These are phyloP conservation scores for Magnusiomyces ingens DNA, from an alignment of 1,139 yeast species.

Conservation along the genomic window DNA sequence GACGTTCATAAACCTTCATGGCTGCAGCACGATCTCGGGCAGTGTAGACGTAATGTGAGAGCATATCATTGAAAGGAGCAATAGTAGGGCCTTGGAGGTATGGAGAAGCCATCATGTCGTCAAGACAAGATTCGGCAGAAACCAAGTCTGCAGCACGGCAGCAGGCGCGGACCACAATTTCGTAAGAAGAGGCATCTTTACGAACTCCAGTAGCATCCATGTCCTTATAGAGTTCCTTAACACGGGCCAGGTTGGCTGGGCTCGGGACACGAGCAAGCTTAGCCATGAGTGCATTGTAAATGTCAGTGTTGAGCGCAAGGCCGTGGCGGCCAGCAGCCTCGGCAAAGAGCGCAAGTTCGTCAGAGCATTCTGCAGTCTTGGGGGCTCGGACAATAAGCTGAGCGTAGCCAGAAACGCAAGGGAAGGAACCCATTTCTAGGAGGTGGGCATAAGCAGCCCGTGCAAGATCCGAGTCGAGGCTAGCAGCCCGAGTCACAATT, in stretches of 20 bases:
- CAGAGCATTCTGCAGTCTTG: not conserved
- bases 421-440: slow-evolving; percentile 30
- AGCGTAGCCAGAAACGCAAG: slow-evolving; percentile 36
- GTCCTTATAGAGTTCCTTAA: slow-evolving; percentile 28
- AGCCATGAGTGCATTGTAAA: slow-evolving; percentile 36
- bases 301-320: slow-evolving; percentile 30
- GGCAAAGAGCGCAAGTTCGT: slow-evolving; percentile 23
- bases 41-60: slow-evolving; percentile 35
- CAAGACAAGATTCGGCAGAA: slow-evolving; percentile 32
- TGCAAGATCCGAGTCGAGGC: slow-evolving; percentile 24
- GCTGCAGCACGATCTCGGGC: slow-evolving; percentile 33
- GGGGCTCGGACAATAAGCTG: slow-evolving; percentile 26
- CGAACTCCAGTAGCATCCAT: slow-evolving; percentile 30
- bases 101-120: slow-evolving; percentile 33
- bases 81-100: slow-evolving; percentile 29
- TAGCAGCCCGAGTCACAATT: slow-evolving; percentile 23
- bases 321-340: slow-evolving; percentile 31
- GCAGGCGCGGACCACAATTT: slow-evolving; percentile 37
- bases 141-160: slow-evolving; percentile 34
- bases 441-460: slow-evolving; percentile 27
- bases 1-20: slow-evolving; percentile 26
- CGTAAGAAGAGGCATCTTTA: slow-evolving; percentile 34
- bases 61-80: slow-evolving; percentile 37
- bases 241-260: slow-evolving; percentile 25
- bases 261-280: slow-evolving; percentile 35